phyloP scores from a whole-genome alignment of 176 grass and related monocot species.

The Dendrocalamus sinicus region DNA sequence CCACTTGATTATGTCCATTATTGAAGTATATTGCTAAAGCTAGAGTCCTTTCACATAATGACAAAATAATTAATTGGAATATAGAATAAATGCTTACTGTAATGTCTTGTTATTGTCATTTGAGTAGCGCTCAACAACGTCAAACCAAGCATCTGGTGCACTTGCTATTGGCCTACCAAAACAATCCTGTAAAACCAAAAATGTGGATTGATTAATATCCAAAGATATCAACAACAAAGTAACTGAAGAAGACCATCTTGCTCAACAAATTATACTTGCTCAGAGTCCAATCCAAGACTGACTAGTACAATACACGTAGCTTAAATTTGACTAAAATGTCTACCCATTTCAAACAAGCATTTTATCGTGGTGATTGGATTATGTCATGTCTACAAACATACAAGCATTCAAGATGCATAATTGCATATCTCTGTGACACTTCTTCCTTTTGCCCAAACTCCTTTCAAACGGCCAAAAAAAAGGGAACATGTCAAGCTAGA shows the following conservation, averaged over 20 bases:
- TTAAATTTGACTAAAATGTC: neutral
- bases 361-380: neutral
- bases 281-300: neutral
- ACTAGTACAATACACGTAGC: neutral
- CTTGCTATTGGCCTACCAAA: constrained; percentile 81
- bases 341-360: neutral
- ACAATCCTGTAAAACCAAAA: constrained; percentile 63
- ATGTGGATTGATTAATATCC: constrained; percentile 16
- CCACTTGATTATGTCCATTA: neutral
- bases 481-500: neutral
- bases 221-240: constrained; percentile 7
- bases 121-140: constrained; percentile 79
- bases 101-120: constrained; percentile 86
- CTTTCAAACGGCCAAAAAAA: neutral
- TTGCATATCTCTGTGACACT: neutral
- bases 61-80: neutral
- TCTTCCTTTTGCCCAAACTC: neutral
- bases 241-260: neutral
- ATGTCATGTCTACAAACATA: neutral
- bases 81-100: constrained; percentile 49
- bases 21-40: neutral
- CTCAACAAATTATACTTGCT: neutral
- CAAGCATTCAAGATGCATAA: neutral
- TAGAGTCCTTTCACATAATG: neutral
- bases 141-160: constrained; percentile 87